Evolutionary conservation across 2,329 filamentous ascomycete species (phyloP).

Genomic region (Aspergillus oerlinghausenensis): DNA sequence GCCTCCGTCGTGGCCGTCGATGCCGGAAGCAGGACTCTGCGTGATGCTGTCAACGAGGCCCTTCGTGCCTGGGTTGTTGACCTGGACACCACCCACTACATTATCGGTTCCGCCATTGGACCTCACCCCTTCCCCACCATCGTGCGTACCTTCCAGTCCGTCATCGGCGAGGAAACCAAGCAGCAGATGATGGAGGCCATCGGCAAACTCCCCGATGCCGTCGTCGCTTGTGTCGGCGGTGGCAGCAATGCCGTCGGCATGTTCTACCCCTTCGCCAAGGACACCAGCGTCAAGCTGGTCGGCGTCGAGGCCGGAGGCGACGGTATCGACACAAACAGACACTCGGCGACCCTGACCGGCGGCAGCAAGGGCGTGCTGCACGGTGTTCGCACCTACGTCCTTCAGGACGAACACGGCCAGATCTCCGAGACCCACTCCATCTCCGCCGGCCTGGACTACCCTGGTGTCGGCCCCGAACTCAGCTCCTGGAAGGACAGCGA

Average conservation of each 20-base stretch:
- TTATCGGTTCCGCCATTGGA: slow-evolving; percentile 94
- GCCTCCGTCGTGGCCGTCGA: slow-evolving; percentile 91
- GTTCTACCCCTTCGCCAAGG: slow-evolving; percentile 94
- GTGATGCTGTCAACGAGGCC: slow-evolving; percentile 91
- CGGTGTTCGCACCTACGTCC: slow-evolving; percentile 90
- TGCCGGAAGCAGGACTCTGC: slow-evolving; percentile 76
- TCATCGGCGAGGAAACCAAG: slow-evolving; percentile 94
- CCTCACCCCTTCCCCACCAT: slow-evolving; percentile 98
- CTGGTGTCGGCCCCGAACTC: slow-evolving; percentile 90
- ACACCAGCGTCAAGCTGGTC: slow-evolving; percentile 77
- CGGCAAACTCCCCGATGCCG: slow-evolving; percentile 88
- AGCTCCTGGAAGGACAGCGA: slow-evolving; percentile 86
- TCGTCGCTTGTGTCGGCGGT: slow-evolving; percentile 93
- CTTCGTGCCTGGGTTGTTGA: slow-evolving; percentile 90
- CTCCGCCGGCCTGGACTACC: slow-evolving; percentile 94
- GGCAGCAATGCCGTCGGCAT: slow-evolving; percentile 94
- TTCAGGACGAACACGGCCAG: slow-evolving; percentile 89
- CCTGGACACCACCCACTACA: slow-evolving; percentile 93
- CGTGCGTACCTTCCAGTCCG: slow-evolving; percentile 92
- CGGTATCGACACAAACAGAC: slow-evolving; percentile 76
- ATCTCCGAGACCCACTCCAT: slow-evolving; percentile 94
- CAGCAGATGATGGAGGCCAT: slow-evolving; percentile 79
- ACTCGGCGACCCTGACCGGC: slow-evolving; percentile 81
- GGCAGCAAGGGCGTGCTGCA: slow-evolving; percentile 91
- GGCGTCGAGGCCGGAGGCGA: slow-evolving; percentile 96